These are phyloP conservation scores for Helianthus annuus DNA, from an alignment of 129 eudicot genomes.

Conservation along the genomic window HanXRQr2.0-SUNRISE NC_035433.2:117844973-117845472, in stretches of 20 bases:
- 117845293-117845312: constrained; percentile 26
- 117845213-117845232: constrained; percentile 58
- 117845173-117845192: constrained; percentile 72
- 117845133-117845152: constrained; percentile 53
- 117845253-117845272: too few species aligned
- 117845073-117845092: constrained; percentile 88
- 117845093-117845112: constrained; percentile 68
- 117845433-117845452: constrained; percentile 9
- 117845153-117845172: constrained; percentile 52
- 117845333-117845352: not conserved
- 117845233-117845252: too few species aligned
- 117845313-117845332: constrained; percentile 10
- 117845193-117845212: constrained; percentile 82
- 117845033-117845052: constrained; percentile 48
- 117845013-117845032: constrained; percentile 76
- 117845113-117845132: constrained; percentile 66
- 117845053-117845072: constrained; percentile 64
- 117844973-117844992: constrained; percentile 77
- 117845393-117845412: constrained; percentile 36
- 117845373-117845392: constrained; percentile 24
- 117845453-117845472: constrained; percentile 3
- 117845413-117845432: constrained; percentile 6
- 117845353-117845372: constrained; percentile 25
- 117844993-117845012: constrained; percentile 55
- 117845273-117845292: constrained; percentile 48